Evolutionary conservation across 164 flowering plant genomes (phyloP).

Genomic region (Protea cynaroides): DNA sequence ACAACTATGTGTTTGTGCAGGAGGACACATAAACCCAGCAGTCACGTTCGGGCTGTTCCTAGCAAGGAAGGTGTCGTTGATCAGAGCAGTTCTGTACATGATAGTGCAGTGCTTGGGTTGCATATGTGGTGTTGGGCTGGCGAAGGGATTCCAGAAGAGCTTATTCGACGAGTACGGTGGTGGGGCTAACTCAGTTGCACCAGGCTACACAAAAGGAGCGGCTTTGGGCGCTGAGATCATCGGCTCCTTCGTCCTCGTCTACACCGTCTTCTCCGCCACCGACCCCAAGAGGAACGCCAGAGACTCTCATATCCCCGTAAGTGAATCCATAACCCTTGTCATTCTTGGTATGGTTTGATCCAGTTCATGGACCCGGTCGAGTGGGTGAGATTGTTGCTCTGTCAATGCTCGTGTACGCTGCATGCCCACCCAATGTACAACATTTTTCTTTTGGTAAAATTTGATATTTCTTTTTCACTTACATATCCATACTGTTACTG

Average conservation of each 20-base stretch:
- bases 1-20: conserved; percentile 65
- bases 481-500: too few relatives aligned
- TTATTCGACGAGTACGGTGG: conserved; percentile 37
- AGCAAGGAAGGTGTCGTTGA: conserved; percentile 75
- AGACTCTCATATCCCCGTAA: conserved; percentile 62
- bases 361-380: too few relatives aligned
- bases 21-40: conserved; percentile 92
- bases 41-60: conserved; percentile 84
- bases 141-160: conserved; percentile 46
- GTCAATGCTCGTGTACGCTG: too few relatives aligned
- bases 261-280: conserved; percentile 96
- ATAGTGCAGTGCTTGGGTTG: conserved; percentile 76
- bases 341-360: too few relatives aligned
- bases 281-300: conserved; percentile 78
- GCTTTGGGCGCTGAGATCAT: conserved; percentile 87
- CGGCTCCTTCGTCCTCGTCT: conserved; percentile 93
- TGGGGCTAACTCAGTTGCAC: conserved; percentile 47
- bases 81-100: conserved; percentile 71
- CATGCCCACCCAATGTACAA: too few relatives aligned
- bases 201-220: conserved; percentile 65
- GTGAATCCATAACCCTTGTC: too few relatives aligned
- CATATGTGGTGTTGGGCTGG: conserved; percentile 51
- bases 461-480: too few relatives aligned
- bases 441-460: too few relatives aligned
- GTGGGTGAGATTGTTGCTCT: too few relatives aligned